Base-by-base conservation (phyloP, 352 stramenopile species). In the Pythium rishiriense region DNA sequence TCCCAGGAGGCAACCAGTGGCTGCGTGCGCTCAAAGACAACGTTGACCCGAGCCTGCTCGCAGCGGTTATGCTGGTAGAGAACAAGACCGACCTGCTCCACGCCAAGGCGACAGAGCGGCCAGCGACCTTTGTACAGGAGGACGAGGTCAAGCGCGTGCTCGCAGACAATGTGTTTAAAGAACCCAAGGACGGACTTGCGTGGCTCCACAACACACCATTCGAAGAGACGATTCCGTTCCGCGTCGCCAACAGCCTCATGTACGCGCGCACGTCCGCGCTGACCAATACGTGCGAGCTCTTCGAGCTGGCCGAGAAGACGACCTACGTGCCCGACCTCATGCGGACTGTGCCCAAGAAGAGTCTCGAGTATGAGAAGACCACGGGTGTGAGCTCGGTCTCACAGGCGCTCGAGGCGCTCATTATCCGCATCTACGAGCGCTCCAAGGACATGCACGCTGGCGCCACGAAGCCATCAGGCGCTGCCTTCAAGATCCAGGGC, bases 41-140 rank as follows among this genome's bases (percentile, higher is more conserved):
- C 54, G 75, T 68, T 10, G 83, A 91, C 37, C 80, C 68, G 19
- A 47, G 64, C 21, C 58, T 90, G 17, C 62, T 91, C 11, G 78
- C 76, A 0, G 82, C 71, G 1, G 77, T 76, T 24, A 88, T 90
- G 80, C 76, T 91, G 24, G 78, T 91, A 31, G 80, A 87, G 62
- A 91, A 91, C 73, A 91, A 91, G 62, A 77, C 69, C 22, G 83
- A 91, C 59, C 76, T 84, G 51, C 59, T 87, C 8, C 64, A 78
- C 26, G 9, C 59, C 6, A 79, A 74, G 45, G 62, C 70, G 8
- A 28, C 62, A 5, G 70, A 86, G 41, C 69, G 75, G 0, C 76
- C 76, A 7, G 28, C 72, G 7, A 61, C 62, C 0, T 85, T 84
- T 48, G 76, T 85, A 6, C 68, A 87, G 47, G 69, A 87, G 24